Evolutionary conservation across 441 rosid genomes (phyloP), one percentile per base, ranked within the genome.

Genomic region (Jatropha multifida): DNA sequence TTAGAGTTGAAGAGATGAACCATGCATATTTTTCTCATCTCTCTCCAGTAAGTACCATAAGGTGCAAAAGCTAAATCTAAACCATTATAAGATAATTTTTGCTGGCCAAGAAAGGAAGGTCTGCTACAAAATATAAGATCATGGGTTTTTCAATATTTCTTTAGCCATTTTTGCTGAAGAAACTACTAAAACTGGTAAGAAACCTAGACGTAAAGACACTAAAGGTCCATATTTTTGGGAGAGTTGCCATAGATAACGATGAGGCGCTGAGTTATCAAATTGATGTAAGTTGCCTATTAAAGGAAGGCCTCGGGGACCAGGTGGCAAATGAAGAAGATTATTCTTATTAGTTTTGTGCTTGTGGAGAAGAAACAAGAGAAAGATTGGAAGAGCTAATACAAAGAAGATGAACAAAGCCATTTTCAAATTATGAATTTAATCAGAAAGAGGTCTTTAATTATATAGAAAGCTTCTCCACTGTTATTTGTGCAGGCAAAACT

Each of bases 141-240:
- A 10, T 79, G 84, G 40, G 72, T 79, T 76, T 79, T 78, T n/a
- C 64, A 83, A 51, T 41, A 79, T 79, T 74, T 84, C 79, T 49
- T 82, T 73, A 3, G 81, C 89, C 78, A 76, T 77, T 78, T 83
- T 74, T 8, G 52, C 84, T 0, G 88, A 84, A 23, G 89, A 83
- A 63, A 85, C 78, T 48, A 87, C 78, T 0, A 85, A 65, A 46
- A 66, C 26, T 4, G 85, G 88, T 15, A 72, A 76, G n/a, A 56
- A 75, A 60, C 86, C 89, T 3, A 82, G 71, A 10, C 68, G 76
- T 40, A 84, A 62, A 27, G 78, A 86, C 79, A 85, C 72, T 55
- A 89, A 79, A 4, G 89, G 87, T 5, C 90, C 92, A 52, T 81
- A 78, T 1, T 46, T 65, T 55, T 77, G 59, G 1, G 89, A 81